phyloP scores from a whole-genome alignment of 768 basidiomycete species.

The Leccinellum luteum region DNA sequence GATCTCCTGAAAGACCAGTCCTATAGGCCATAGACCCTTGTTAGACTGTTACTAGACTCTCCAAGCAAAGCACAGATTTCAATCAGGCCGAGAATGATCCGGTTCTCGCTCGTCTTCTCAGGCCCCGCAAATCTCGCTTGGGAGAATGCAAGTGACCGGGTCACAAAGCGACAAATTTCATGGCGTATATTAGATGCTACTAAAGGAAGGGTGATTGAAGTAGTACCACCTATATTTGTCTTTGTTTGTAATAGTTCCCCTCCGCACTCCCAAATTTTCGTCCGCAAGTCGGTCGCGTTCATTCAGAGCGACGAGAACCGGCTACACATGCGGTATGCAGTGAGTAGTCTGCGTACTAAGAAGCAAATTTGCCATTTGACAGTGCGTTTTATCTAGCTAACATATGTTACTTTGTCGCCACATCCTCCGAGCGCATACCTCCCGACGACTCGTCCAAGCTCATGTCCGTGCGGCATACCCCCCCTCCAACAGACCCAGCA shows the following conservation, averaged over 20 bases:
- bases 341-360: slow-evolving; percentile 26
- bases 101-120: not conserved
- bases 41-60: no score
- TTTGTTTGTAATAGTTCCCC: slow-evolving; percentile 19
- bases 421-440: slow-evolving; percentile 46
- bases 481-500: not conserved
- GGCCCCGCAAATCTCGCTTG: not conserved
- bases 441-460: slow-evolving; percentile 21
- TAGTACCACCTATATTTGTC: slow-evolving; percentile 15
- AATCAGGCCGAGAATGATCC: not conserved
- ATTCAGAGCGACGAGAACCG: slow-evolving; percentile 24
- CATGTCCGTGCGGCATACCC: slow-evolving; percentile 12
- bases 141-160: not conserved
- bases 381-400: slow-evolving; percentile 44
- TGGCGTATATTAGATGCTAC: no score
- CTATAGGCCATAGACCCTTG: no score
- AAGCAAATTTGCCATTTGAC: not conserved
- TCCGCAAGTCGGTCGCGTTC: slow-evolving; percentile 24
- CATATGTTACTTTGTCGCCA: slow-evolving; percentile 76
- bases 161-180: no score
- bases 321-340: slow-evolving; percentile 54
- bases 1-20: not conserved
- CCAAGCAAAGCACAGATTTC: not conserved
- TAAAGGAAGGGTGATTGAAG: no score
- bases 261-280: slow-evolving; percentile 27